phyloP scores from a whole-genome alignment of 2,329 filamentous ascomycete species.

The Triangularia verruculosa region DNA sequence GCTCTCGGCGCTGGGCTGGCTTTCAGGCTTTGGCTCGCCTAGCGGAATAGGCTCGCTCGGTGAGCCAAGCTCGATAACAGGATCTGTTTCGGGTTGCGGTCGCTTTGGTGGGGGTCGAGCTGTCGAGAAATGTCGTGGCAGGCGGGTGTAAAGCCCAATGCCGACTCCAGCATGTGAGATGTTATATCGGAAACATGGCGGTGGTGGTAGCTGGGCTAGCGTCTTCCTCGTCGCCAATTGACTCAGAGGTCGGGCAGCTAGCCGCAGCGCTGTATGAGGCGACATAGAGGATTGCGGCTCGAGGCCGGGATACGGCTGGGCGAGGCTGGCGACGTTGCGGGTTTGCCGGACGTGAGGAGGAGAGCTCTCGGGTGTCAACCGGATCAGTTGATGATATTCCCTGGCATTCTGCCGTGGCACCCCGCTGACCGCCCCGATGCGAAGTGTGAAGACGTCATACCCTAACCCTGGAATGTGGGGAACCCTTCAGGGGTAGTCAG shows the following conservation, averaged over 20 bases:
- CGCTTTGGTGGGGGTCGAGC: constrained; percentile 25
- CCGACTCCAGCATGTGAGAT: not conserved
- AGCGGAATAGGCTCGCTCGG: not conserved
- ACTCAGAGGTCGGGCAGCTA: constrained; percentile 25
- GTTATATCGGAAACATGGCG: constrained; percentile 33
- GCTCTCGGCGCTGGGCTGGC: not conserved
- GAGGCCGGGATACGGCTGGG: constrained; percentile 3
- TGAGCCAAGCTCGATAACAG: constrained; percentile 2
- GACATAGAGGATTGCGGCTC: constrained; percentile 29
- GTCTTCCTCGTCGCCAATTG: constrained; percentile 13
- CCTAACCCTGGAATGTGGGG: not conserved
- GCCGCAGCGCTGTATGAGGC: constrained; percentile 23
- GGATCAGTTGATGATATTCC: constrained; percentile 3
- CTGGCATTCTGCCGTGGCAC: constrained; percentile 1
- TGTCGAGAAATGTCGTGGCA: constrained; percentile 32
- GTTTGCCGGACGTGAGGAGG: not conserved
- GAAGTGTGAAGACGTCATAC: constrained; percentile 7
- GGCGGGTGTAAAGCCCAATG: constrained; percentile 17
- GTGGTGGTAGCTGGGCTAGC: constrained; percentile 4
- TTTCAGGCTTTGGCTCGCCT: not conserved
- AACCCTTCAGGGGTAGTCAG: not conserved
- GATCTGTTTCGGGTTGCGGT: constrained; percentile 10
- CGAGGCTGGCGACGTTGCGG: not conserved
- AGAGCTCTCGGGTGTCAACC: constrained; percentile 4
- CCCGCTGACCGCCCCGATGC: not conserved